Evolutionary conservation across 352 stramenopile species (phyloP).

Genomic region (Globisporangium emineosum): DNA sequence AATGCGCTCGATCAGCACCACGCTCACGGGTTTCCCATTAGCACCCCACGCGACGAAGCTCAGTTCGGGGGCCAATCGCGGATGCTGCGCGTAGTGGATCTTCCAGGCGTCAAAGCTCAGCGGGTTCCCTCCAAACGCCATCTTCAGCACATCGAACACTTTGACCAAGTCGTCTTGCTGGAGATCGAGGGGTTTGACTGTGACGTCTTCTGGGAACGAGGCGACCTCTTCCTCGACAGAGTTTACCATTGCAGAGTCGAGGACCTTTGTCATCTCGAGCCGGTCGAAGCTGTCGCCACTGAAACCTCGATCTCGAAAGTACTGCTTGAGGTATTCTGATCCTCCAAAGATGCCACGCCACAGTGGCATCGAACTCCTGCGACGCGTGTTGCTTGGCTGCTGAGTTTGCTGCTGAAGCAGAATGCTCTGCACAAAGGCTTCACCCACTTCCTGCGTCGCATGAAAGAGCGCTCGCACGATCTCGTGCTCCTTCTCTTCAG

Average conservation of each 20-base stretch:
- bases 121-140: conserved; percentile 12
- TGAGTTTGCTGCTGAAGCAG: background rate
- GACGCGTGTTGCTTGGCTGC: background rate
- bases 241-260: background rate
- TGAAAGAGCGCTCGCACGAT: background rate
- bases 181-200: conserved; percentile 5
- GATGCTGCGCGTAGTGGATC: conserved; percentile 17
- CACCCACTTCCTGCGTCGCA: background rate
- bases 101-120: conserved; percentile 19
- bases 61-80: conserved; percentile 18
- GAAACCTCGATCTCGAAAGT: background rate
- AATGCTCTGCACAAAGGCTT: background rate
- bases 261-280: conserved; percentile 3
- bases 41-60: conserved; percentile 10
- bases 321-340: conserved; percentile 1
- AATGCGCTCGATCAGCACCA: conserved; percentile 1
- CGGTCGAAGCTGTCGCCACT: background rate
- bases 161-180: background rate
- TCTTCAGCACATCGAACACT: conserved; percentile 16
- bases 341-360: background rate
- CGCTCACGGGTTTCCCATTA: background rate
- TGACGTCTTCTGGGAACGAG: conserved; percentile 5
- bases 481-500: background rate
- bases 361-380: background rate
- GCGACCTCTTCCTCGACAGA: background rate